Conservation (phyloP, 2,329 filamentous ascomycete genomes). For the Ophiocordyceps robertsii region DNA sequence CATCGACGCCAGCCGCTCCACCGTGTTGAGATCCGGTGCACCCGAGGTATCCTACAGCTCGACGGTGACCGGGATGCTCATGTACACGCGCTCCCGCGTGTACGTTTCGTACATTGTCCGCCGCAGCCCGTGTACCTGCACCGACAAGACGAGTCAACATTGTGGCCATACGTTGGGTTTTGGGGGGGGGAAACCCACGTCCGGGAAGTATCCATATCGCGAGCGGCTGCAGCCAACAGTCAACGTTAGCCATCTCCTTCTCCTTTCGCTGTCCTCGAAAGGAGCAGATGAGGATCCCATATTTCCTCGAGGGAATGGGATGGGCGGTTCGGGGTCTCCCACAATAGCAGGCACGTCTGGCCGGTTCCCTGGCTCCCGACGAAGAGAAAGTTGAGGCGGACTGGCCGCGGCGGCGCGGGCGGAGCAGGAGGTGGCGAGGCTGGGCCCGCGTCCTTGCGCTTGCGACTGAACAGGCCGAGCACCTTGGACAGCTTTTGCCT, state of each 20-base stretch:
- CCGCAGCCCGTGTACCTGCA: conserved; percentile 11
- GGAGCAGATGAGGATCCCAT: no score
- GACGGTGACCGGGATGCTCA: conserved; percentile 12
- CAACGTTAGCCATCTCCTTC: no score
- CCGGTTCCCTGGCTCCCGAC: conserved; percentile 18
- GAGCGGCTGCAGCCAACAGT: conserved; percentile 13
- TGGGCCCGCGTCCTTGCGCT: conserved; percentile 12
- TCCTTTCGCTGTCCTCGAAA: no score
- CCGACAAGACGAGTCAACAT: background rate
- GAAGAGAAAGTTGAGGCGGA: conserved; percentile 21
- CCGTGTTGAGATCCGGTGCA: conserved; percentile 20
- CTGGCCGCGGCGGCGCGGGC: conserved; percentile 6
- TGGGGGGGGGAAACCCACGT: conserved; percentile 13
- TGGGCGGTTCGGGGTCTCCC: conserved; percentile 2
- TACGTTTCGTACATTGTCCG: conserved; percentile 23
- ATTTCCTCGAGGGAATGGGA: background rate
- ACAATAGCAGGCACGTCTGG: conserved; percentile 26
- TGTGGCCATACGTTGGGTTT: background rate
- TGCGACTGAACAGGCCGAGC: conserved; percentile 13
- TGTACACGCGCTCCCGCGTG: conserved; percentile 11
- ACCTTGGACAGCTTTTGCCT: conserved; percentile 1
- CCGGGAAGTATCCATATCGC: conserved; percentile 23
- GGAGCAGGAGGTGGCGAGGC: conserved; percentile 1
- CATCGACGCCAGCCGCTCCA: conserved; percentile 20
- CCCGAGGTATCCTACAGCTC: conserved; percentile 28